phyloP scores from a whole-genome alignment of 805 yeast species.

The Wickerhamomyces tratensis region DNA sequence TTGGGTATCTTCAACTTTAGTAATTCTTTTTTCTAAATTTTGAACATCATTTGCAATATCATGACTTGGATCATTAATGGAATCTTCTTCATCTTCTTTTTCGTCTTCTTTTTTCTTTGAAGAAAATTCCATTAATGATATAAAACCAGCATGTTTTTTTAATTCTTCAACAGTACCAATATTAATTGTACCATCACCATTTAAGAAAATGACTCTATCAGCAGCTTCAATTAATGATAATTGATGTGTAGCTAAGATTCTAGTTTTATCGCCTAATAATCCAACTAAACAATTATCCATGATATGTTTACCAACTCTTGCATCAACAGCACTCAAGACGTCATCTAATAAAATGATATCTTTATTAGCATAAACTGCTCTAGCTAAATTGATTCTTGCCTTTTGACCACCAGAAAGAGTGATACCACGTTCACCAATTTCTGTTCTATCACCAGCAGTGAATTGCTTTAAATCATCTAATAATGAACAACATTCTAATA shows the following conservation, averaged over 20 bases:
- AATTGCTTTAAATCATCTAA: slow-evolving; percentile 46
- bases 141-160: slow-evolving; percentile 32
- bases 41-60: slow-evolving; percentile 3
- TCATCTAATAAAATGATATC: slow-evolving; percentile 64
- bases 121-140: slow-evolving; percentile 35
- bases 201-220: slow-evolving; percentile 52
- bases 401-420: slow-evolving; percentile 76
- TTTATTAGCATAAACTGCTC: slow-evolving; percentile 56
- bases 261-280: slow-evolving; percentile 40
- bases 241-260: slow-evolving; percentile 73
- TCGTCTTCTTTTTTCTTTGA: slow-evolving; percentile 21
- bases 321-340: slow-evolving; percentile 70
- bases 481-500: slow-evolving; percentile 52
- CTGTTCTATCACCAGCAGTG: slow-evolving; percentile 61
- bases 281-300: slow-evolving; percentile 51
- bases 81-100: slow-evolving; percentile 18
- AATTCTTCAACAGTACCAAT: slow-evolving; percentile 50
- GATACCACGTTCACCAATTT: slow-evolving; percentile 71
- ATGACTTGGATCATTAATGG: slow-evolving; percentile 9
- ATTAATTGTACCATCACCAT: slow-evolving; percentile 48
- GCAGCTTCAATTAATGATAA: slow-evolving; percentile 53
- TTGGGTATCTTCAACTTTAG: too few relatives aligned
- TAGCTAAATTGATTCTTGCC: slow-evolving; percentile 60
- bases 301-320: slow-evolving; percentile 65
- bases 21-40: too few relatives aligned